Percentiles rank a stretch among this genome's conserved stretches.
Conservation (phyloP, 768 basidiomycete genomes). For the Russula vinacea region DNA sequence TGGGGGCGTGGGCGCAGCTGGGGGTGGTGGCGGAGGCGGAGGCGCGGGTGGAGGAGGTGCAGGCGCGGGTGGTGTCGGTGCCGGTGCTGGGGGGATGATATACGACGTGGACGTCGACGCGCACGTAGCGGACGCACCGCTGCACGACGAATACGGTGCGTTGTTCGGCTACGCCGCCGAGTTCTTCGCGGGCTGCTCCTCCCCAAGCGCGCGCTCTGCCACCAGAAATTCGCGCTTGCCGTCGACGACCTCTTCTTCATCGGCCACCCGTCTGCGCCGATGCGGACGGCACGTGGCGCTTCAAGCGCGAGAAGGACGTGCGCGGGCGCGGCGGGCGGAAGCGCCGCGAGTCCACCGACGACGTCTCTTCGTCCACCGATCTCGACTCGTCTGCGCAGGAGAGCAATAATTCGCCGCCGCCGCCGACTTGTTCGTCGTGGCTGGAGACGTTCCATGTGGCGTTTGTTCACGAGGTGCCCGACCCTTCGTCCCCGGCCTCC, state of each 20-base stretch:
- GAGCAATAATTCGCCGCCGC: not conserved
- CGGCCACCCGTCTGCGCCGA: slow-evolving; percentile 87
- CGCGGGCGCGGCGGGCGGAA: slow-evolving; percentile 52
- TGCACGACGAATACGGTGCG: slow-evolving; percentile 54
- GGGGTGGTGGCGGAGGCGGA: not conserved
- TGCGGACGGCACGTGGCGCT: slow-evolving; percentile 68
- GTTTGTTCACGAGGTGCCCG: slow-evolving; percentile 82
- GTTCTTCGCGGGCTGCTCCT: slow-evolving; percentile 79
- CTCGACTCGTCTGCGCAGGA: slow-evolving; percentile 21
- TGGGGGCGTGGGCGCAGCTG: not conserved
- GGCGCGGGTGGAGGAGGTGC: slow-evolving; percentile 19
- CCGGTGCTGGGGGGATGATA: slow-evolving; percentile 12
- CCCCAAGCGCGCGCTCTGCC: slow-evolving; percentile 75
- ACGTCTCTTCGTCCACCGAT: slow-evolving; percentile 39
- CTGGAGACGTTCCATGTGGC: slow-evolving; percentile 82
- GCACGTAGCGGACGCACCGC: slow-evolving; percentile 20
- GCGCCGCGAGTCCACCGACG: slow-evolving; percentile 36
- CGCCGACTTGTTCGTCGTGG: slow-evolving; percentile 41
- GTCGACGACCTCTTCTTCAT: slow-evolving; percentile 91
- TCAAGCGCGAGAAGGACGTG: slow-evolving; percentile 60
- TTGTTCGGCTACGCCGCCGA: slow-evolving; percentile 80
- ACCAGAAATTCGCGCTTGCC: slow-evolving; percentile 90
- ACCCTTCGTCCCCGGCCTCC: slow-evolving; percentile 80
- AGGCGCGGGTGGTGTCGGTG: not conserved
- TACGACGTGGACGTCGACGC: slow-evolving; percentile 36